Evolutionary conservation across 805 yeast species (phyloP).

Genomic region (Blastobotrys muscicola): DNA sequence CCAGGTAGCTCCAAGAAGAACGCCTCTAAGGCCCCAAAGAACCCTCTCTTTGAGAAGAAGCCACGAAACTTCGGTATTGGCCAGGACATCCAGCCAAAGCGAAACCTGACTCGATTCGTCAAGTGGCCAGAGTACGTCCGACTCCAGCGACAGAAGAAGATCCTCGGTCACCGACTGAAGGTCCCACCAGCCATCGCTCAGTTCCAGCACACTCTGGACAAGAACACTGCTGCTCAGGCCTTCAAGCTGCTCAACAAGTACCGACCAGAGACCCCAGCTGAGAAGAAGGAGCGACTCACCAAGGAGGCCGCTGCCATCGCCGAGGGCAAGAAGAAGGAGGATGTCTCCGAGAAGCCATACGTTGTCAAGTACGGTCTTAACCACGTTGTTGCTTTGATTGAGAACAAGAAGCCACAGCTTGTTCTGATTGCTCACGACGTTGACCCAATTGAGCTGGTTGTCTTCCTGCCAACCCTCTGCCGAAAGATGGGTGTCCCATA

Average conservation of each 20-base stretch:
- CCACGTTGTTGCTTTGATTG: constrained; percentile 95
- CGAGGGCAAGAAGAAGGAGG: constrained; percentile 95
- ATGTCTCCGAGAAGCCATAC: constrained; percentile 93
- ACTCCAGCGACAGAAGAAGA: constrained; percentile 98
- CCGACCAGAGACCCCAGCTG: constrained; percentile 96
- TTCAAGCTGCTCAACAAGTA: constrained; percentile 97
- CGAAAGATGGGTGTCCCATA: constrained; percentile 99
- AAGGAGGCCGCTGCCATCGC: constrained; percentile 99
- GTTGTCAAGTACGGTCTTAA: constrained; percentile 97
- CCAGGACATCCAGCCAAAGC: constrained; percentile 90
- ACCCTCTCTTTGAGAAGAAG: constrained; percentile 82
- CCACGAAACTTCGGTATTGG: constrained; percentile 96
- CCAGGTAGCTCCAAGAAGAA: constrained; percentile 73
- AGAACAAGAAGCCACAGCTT: constrained; percentile 97
- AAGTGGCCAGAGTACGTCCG: constrained; percentile 99
- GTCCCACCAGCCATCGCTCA: constrained; percentile 98
- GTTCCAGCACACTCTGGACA: constrained; percentile 92
- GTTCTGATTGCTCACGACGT: constrained; percentile 98
- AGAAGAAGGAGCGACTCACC: constrained; percentile 98
- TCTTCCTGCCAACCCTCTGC: constrained; percentile 97
- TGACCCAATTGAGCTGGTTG: constrained; percentile 96
- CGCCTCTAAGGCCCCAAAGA: constrained; percentile 40
- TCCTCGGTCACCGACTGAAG: constrained; percentile 89
- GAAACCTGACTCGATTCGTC: constrained; percentile 93
- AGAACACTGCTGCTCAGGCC: constrained; percentile 96